A percentile compares a stretch with the other conserved stretches of the same genome.
Conservation (phyloP, 192 early-diverging fungal genomes). For the Coemansia sp. region DNA sequence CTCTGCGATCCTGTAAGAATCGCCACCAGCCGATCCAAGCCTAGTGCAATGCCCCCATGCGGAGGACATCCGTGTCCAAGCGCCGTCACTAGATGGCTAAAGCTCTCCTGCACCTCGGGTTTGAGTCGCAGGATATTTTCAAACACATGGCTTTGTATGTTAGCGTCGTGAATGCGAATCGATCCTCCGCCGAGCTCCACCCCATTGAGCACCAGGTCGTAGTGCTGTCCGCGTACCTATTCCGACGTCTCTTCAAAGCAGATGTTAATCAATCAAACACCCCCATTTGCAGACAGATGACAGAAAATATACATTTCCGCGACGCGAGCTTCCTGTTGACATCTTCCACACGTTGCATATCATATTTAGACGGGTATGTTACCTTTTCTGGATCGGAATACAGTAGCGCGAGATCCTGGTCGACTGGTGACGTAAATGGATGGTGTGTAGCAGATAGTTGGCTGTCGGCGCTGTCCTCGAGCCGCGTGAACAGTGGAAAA, state of each 20-base stretch:
- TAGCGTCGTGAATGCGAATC: conserved; percentile 80
- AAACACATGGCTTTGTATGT: conserved; percentile 75
- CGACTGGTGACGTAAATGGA: conserved; percentile 84
- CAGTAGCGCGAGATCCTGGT: conserved; percentile 67
- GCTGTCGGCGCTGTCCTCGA: conserved; percentile 52
- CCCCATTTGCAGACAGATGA: background rate
- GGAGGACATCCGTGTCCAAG: conserved; percentile 84
- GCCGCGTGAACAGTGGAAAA: conserved; percentile 84
- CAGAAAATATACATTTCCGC: background rate
- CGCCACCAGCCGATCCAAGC: conserved; percentile 79
- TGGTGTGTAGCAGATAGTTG: conserved; percentile 77
- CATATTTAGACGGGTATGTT: conserved; percentile 2
- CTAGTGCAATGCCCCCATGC: conserved; percentile 85
- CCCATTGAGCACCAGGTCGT: conserved; percentile 89
- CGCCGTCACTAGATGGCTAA: conserved; percentile 80
- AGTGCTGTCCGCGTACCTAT: conserved; percentile 74
- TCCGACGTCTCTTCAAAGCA: background rate
- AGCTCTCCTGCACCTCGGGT: conserved; percentile 59
- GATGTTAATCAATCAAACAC: background rate
- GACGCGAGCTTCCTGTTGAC: background rate
- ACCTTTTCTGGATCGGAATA: conserved; percentile 62
- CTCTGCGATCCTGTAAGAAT: conserved; percentile 69
- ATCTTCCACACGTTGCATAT: background rate
- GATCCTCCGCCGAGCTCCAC: conserved; percentile 91
- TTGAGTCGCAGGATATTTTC: conserved; percentile 64